A percentile compares a stretch with the other conserved stretches of the same genome.
Conservation (phyloP, 306 rosid genomes). For the Sechiopsis laciniata region DNA sequence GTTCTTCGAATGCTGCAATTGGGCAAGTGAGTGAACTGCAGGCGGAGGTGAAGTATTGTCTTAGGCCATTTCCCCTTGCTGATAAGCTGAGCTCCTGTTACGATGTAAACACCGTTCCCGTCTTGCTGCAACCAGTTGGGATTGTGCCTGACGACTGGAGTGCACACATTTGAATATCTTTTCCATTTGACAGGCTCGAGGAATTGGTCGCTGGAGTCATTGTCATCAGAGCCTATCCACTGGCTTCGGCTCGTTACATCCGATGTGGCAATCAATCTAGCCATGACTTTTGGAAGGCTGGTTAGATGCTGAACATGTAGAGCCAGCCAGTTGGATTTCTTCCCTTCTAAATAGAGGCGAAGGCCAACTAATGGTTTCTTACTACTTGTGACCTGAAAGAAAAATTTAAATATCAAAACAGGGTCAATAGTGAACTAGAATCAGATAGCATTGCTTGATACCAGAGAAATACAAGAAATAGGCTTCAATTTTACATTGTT, state of each 20-base stretch:
- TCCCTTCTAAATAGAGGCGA: conserved; percentile 81
- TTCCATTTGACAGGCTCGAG: conserved; percentile 80
- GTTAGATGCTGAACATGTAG: conserved; percentile 83
- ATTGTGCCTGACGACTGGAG: conserved; percentile 68
- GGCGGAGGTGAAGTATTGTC: conserved; percentile 76
- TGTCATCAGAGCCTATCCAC: conserved; percentile 83
- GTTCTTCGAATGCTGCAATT: conserved; percentile 65
- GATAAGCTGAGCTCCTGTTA: conserved; percentile 82
- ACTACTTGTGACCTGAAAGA: conserved; percentile 61
- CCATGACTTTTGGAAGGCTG: conserved; percentile 75
- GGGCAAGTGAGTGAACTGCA: conserved; percentile 59
- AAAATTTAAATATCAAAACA: neutral
- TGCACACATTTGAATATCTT: conserved; percentile 79
- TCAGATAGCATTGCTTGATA: neutral
- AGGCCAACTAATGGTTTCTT: conserved; percentile 86
- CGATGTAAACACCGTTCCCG: conserved; percentile 67
- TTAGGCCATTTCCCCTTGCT: conserved; percentile 85
- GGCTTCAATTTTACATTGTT: neutral
- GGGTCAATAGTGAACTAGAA: neutral
- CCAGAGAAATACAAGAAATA: neutral
- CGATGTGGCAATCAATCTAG: conserved; percentile 34
- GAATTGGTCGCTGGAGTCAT: conserved; percentile 46
- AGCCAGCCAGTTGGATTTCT: conserved; percentile 65
- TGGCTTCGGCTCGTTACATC: conserved; percentile 29
- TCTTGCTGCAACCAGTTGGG: conserved; percentile 64